Evolutionary conservation across 176 grass and related monocot species (phyloP).

Genomic region (Oryza meyeriana): DNA sequence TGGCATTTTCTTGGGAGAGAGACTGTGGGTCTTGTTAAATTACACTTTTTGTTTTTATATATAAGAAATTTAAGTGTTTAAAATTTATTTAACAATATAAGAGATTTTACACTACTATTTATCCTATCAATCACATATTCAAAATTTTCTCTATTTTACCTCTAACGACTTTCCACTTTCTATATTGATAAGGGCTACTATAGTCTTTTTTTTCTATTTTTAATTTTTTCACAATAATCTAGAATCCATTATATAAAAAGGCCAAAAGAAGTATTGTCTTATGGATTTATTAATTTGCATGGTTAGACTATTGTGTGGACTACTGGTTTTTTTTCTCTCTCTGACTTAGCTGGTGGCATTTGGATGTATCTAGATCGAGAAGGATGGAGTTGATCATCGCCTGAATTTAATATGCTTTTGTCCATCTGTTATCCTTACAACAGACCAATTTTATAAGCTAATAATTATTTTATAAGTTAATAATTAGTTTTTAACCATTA

Average conservation of each 20-base stretch:
- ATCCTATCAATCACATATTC: too few relatives aligned
- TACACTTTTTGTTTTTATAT: too few relatives aligned
- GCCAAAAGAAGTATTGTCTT: too few relatives aligned
- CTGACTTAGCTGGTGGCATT: background rate
- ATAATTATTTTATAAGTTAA: background rate
- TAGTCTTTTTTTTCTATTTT: too few relatives aligned
- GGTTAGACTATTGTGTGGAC: conserved; percentile 2
- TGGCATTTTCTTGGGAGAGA: background rate
- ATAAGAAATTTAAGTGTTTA: too few relatives aligned
- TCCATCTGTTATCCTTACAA: background rate
- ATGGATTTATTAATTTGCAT: conserved; percentile 15
- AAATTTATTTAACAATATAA: too few relatives aligned
- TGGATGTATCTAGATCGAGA: background rate
- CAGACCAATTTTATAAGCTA: background rate
- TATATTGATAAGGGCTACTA: too few relatives aligned
- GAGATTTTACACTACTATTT: too few relatives aligned
- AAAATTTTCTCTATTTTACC: too few relatives aligned
- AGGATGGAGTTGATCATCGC: conserved; percentile 11
- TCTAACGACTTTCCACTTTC: too few relatives aligned
- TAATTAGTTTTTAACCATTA: background rate
- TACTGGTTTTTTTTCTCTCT: background rate
- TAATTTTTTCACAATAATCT: too few relatives aligned
- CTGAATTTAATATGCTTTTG: conserved; percentile 16
- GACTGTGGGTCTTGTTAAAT: conserved; percentile 9
- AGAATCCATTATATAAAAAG: too few relatives aligned